Conservation (phyloP, 202 grass and related monocot genomes). For the Schoenoplectus triqueter region DNA sequence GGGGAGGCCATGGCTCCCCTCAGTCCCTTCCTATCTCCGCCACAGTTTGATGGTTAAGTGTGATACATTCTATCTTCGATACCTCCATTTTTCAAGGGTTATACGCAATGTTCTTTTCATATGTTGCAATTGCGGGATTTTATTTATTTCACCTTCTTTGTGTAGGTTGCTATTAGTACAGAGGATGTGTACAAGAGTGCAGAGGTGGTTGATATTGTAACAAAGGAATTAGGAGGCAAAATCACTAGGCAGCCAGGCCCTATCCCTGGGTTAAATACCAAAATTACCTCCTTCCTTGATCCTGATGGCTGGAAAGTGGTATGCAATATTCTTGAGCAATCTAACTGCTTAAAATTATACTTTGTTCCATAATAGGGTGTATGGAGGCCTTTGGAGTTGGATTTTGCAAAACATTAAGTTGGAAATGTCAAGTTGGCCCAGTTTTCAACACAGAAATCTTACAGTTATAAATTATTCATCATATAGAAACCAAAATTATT, state of each 20-base stretch:
- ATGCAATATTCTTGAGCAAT: slow-evolving; percentile 29
- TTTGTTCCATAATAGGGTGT: slow-evolving; percentile 11
- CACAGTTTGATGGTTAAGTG: not conserved
- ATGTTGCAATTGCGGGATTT: not conserved
- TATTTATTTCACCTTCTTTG: not conserved
- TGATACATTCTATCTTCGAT: not conserved
- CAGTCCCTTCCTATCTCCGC: too few species aligned
- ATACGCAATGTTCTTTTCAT: not conserved
- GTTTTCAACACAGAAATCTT: slow-evolving; percentile 2
- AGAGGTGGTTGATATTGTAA: slow-evolving; percentile 62
- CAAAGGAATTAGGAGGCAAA: slow-evolving; percentile 87
- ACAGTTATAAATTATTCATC: not conserved
- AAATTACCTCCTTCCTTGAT: slow-evolving; percentile 93
- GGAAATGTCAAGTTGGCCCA: not conserved
- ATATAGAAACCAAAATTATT: not conserved
- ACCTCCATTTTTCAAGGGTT: not conserved
- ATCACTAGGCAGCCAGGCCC: slow-evolving; percentile 84
- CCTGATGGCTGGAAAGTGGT: slow-evolving; percentile 99
- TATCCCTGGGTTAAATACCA: slow-evolving; percentile 79
- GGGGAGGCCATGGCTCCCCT: too few species aligned
- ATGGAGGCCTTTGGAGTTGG: not conserved
- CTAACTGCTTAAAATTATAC: slow-evolving; percentile 19
- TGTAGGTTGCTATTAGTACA: slow-evolving; percentile 89
- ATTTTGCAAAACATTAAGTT: not conserved
- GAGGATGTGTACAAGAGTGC: slow-evolving; percentile 95